A percentile compares a stretch with the other conserved stretches of the same genome.
phyloP scores from a whole-genome alignment of 371 early-diverging fungal genomes.

The Mortierella polycephala region DNA sequence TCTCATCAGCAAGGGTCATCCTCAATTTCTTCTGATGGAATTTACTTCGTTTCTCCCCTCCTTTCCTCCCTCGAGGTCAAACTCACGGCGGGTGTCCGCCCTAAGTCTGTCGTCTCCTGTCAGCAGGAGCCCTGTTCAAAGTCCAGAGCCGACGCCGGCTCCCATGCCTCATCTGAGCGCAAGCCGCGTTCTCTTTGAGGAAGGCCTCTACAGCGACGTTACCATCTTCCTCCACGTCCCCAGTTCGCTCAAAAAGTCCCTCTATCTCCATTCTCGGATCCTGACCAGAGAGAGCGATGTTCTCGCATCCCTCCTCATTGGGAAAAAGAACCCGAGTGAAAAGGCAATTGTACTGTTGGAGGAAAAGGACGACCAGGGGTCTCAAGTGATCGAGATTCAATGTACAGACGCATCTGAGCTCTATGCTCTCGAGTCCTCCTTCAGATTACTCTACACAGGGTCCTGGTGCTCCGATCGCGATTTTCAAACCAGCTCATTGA shows the following conservation, averaged over 20 bases:
- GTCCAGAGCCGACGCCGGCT: conserved; percentile 30
- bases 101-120: conserved; percentile 43
- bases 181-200: conserved; percentile 51
- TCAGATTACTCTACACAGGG: conserved; percentile 51
- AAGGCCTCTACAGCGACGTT: conserved; percentile 52
- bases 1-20: background rate
- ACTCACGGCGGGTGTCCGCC: conserved; percentile 44
- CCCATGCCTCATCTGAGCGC: conserved; percentile 52
- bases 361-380: conserved; percentile 30
- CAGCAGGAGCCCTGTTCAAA: conserved; percentile 26
- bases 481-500: conserved; percentile 43
- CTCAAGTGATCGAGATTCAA: conserved; percentile 46
- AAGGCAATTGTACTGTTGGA: conserved; percentile 36
- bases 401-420: conserved; percentile 45
- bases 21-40: conserved; percentile 23
- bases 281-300: conserved; percentile 47
- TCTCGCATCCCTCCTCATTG: conserved; percentile 35
- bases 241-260: conserved; percentile 33
- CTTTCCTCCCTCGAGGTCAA: conserved; percentile 49
- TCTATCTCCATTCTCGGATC: conserved; percentile 41
- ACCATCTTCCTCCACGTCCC: conserved; percentile 39
- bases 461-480: conserved; percentile 53
- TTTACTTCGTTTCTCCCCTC: conserved; percentile 50
- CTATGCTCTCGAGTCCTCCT: conserved; percentile 47
- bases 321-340: conserved; percentile 24